Conservation (phyloP, 371 early-diverging fungal species). For the Haplosporangium sp. region DNA sequence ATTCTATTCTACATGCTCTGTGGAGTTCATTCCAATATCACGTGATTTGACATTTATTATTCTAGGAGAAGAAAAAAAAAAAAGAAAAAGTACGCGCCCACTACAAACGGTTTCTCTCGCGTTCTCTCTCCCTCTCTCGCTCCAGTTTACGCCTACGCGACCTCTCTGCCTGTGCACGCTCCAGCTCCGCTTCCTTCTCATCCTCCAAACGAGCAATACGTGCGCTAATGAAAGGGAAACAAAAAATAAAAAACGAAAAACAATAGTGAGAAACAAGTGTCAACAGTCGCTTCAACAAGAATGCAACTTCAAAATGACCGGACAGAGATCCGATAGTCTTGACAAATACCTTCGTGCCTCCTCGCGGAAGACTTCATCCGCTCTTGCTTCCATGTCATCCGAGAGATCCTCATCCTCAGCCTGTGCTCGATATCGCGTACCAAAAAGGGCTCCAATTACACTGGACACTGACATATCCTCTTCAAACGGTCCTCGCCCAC, state of each 20-base stretch:
- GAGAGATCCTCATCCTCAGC: conserved; percentile 60
- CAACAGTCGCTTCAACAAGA: too few relatives aligned
- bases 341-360: conserved; percentile 65
- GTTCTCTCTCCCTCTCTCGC: conserved; percentile 12
- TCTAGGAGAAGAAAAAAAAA: too few relatives aligned
- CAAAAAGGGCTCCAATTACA: conserved; percentile 63
- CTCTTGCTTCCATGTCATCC: conserved; percentile 73
- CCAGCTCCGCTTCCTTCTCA: conserved; percentile 60
- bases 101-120: neutral
- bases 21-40: too few relatives aligned
- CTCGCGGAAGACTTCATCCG: conserved; percentile 66
- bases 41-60: neutral
- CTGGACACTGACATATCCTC: conserved; percentile 62
- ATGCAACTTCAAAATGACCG: too few relatives aligned
- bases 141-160: conserved; percentile 64
- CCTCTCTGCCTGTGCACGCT: conserved; percentile 73
- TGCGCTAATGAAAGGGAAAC: conserved; percentile 55
- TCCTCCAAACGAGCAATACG: conserved; percentile 59
- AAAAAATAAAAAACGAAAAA: neutral
- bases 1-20: too few relatives aligned
- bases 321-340: too few relatives aligned
- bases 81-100: neutral
- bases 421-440: conserved; percentile 56
- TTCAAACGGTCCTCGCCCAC: conserved; percentile 56
- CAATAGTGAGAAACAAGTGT: neutral